A percentile compares a stretch with the other conserved stretches of the same genome.
Evolutionary conservation across 139 green algal species (phyloP).

Genomic region (Chlorella sp.): DNA sequence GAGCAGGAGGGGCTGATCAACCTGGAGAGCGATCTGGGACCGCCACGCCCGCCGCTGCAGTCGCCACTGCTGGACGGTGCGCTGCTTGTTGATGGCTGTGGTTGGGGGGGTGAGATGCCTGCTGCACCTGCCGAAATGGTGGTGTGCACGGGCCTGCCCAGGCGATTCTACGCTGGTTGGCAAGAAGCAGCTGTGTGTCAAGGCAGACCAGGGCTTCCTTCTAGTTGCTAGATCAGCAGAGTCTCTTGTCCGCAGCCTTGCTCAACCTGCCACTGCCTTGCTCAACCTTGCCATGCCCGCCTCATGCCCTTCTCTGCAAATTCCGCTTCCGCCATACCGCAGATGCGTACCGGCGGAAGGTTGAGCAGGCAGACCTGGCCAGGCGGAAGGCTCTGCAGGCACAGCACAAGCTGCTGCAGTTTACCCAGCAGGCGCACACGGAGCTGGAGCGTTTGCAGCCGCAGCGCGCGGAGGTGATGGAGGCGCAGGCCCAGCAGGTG

Average conservation of each 20-base stretch:
- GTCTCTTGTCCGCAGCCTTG: not conserved
- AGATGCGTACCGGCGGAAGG: not conserved
- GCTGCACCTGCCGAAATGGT: too few species aligned
- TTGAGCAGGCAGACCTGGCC: not conserved
- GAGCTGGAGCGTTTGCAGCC: constrained; percentile 9
- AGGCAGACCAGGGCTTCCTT: not conserved
- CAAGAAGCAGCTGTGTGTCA: too few species aligned
- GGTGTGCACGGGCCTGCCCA: too few species aligned
- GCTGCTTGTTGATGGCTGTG: too few species aligned
- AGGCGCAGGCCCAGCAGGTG: constrained; percentile 7
- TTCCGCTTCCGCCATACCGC: not conserved
- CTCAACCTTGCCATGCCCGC: too few species aligned
- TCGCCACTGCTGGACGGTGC: not conserved
- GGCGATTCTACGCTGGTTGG: too few species aligned
- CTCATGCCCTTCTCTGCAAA: too few species aligned
- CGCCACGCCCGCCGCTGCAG: not conserved
- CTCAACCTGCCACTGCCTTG: not conserved
- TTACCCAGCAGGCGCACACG: constrained; percentile 10
- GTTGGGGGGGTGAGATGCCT: too few species aligned
- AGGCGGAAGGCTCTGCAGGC: constrained; percentile 6
- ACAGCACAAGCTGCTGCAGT: not conserved
- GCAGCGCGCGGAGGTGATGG: not conserved
- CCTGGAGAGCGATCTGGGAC: not conserved
- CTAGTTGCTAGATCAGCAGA: not conserved
- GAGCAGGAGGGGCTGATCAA: not conserved